A percentile compares a stretch with the other conserved stretches of the same genome.
Conservation (phyloP, 2,329 filamentous ascomycete species). For the Fusarium annulatum region DNA sequence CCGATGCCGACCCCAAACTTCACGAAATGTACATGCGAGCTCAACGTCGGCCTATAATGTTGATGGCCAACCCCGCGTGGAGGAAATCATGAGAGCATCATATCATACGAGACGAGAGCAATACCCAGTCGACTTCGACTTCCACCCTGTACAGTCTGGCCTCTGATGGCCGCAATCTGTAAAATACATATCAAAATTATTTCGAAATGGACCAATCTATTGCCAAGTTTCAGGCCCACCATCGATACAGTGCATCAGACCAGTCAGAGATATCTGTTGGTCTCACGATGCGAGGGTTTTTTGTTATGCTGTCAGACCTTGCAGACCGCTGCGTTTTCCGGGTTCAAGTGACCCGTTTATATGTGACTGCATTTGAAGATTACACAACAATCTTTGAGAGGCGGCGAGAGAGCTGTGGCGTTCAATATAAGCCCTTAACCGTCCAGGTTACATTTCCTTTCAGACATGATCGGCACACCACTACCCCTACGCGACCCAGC, state of each 20-base stretch:
- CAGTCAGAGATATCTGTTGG: constrained; percentile 11
- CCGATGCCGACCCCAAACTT: constrained; percentile 82
- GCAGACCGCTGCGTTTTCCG: constrained; percentile 12
- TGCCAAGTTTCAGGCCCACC: constrained; percentile 20
- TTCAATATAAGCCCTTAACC: constrained; percentile 25
- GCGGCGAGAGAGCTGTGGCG: constrained; percentile 27
- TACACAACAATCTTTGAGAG: constrained; percentile 19
- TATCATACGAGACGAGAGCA: constrained; percentile 39
- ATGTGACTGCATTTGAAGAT: constrained; percentile 13
- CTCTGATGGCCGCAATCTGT: constrained; percentile 42
- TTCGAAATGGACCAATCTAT: constrained; percentile 34
- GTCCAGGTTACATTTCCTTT: constrained; percentile 31
- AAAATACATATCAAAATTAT: constrained; percentile 45
- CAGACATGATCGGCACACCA: constrained; percentile 28
- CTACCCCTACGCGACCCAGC: constrained; percentile 23
- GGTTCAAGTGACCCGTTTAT: constrained; percentile 20
- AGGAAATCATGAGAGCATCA: constrained; percentile 45
- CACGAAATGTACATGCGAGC: constrained; percentile 81
- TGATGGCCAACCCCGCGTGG: constrained; percentile 54
- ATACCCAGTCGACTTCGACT: constrained; percentile 42
- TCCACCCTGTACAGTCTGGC: constrained; percentile 44
- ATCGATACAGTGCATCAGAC: constrained; percentile 18
- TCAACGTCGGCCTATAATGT: constrained; percentile 77
- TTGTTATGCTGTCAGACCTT: constrained; percentile 20
- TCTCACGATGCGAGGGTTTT: constrained; percentile 26